These are phyloP conservation scores for Dimargaris verticillata DNA, from an alignment of 192 early-diverging fungal genomes.

Conservation along the genomic window DNA sequence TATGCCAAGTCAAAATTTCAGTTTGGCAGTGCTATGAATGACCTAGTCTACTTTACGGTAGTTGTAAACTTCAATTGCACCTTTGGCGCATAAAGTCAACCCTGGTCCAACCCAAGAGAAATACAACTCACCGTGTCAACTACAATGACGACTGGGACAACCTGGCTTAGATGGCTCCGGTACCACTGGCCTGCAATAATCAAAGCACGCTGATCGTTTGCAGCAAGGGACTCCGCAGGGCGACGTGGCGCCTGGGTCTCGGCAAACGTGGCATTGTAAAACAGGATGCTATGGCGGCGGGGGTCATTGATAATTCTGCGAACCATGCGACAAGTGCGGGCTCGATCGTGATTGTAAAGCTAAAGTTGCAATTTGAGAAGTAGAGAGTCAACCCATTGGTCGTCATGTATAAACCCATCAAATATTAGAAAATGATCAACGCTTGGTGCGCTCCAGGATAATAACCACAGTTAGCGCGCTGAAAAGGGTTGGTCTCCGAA, in stretches of 20 bases:
- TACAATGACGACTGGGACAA: slow-evolving; percentile 26
- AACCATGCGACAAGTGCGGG: slow-evolving; percentile 40
- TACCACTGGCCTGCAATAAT: slow-evolving; percentile 40
- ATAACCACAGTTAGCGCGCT: background rate
- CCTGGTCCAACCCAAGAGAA: slow-evolving; percentile 15
- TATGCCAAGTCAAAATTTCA: background rate
- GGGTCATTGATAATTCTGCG: slow-evolving; percentile 40
- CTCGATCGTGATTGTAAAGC: slow-evolving; percentile 41
- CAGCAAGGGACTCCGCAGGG: slow-evolving; percentile 20
- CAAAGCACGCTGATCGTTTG: slow-evolving; percentile 39
- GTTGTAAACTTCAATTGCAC: slow-evolving; percentile 8
- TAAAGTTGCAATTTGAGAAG: slow-evolving; percentile 10
- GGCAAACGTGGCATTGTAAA: slow-evolving; percentile 50
- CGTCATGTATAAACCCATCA: background rate
- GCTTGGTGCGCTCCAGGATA: background rate
- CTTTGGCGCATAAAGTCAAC: slow-evolving; percentile 10
- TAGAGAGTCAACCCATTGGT: background rate
- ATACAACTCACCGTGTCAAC: slow-evolving; percentile 19
- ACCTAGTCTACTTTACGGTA: background rate
- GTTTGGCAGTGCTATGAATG: background rate
- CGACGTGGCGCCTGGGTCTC: slow-evolving; percentile 21
- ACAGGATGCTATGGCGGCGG: slow-evolving; percentile 35
- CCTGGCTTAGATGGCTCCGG: slow-evolving; percentile 24
- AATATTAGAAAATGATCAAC: background rate
- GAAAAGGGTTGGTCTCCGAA: background rate